phyloP scores from a whole-genome alignment of 108 stramenopile genomes.

The Cyclotella choctawhatcheeana region DNA sequence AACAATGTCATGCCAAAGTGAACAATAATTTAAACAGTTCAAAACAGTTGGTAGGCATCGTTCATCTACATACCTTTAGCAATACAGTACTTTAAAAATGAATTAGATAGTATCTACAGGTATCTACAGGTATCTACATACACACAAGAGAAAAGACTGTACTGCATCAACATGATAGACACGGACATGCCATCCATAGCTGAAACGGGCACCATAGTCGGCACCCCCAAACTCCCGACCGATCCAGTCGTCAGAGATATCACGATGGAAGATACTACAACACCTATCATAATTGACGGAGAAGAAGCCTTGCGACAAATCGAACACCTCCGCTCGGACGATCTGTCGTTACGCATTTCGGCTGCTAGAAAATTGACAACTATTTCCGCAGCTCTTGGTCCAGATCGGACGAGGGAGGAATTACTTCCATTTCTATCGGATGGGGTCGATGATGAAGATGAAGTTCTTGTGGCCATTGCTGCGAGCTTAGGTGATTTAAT shows the following conservation, averaged over 20 bases:
- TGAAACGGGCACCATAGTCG: conserved; percentile 49
- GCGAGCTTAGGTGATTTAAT: conserved; percentile 69
- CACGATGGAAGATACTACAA: neutral
- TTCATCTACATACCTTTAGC: too few relatives aligned
- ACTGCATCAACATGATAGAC: too few relatives aligned
- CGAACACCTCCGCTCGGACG: conserved; percentile 81
- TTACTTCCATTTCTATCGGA: conserved; percentile 85
- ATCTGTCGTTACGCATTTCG: conserved; percentile 67
- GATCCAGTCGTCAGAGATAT: conserved; percentile 10
- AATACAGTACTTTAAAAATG: too few relatives aligned
- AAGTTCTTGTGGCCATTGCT: conserved; percentile 78
- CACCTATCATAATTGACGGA: conserved; percentile 52
- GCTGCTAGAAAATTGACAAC: conserved; percentile 71
- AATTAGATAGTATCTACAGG: too few relatives aligned
- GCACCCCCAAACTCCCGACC: conserved; percentile 9
- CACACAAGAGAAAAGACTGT: too few relatives aligned
- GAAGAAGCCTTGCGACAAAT: conserved; percentile 83
- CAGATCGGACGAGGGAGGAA: conserved; percentile 80
- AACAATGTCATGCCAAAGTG: too few relatives aligned
- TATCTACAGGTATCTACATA: too few relatives aligned
- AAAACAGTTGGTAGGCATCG: too few relatives aligned
- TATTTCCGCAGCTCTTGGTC: conserved; percentile 71
- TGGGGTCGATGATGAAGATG: conserved; percentile 87
- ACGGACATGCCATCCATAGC: conserved; percentile 48
- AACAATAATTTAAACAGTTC: too few relatives aligned